A percentile compares a stretch with the other conserved stretches of the same genome.
Conservation (phyloP, 495 filamentous ascomycete genomes). For the Hypoxylon rickii region DNA sequence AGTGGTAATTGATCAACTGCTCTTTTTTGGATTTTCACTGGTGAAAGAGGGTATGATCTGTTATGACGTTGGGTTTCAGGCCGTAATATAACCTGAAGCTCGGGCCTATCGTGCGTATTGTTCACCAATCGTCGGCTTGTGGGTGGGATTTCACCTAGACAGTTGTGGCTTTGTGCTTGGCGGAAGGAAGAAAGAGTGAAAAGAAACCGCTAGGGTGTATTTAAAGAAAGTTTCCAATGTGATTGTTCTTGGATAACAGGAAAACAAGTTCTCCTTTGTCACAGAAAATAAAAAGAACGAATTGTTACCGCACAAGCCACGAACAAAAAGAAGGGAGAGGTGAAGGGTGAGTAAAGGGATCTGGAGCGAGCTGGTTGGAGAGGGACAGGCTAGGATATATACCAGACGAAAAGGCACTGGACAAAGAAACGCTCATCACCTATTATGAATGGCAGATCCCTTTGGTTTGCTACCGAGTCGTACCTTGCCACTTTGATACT, state of each 20-base stretch:
- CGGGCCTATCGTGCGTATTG: background rate
- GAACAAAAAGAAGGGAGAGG: conserved; percentile 18
- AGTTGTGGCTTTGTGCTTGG: conserved; percentile 18
- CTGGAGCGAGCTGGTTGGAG: background rate
- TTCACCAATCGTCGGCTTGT: background rate
- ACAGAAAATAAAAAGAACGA: conserved; percentile 21
- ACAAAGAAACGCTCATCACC: conserved; percentile 14
- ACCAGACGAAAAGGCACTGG: conserved; percentile 10
- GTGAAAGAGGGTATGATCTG: background rate
- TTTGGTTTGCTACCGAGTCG: conserved; percentile 6
- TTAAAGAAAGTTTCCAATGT: conserved; percentile 33
- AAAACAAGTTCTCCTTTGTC: conserved; percentile 2
- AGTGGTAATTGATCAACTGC: conserved; percentile 18
- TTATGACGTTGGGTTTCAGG: background rate
- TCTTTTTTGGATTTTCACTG: conserved; percentile 19
- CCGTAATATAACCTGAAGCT: background rate
- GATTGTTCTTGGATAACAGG: conserved; percentile 16
- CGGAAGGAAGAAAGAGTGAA: conserved; percentile 17
- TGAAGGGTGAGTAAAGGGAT: background rate
- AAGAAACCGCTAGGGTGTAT: conserved; percentile 17
- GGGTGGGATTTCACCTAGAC: background rate
- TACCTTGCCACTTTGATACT: too few relatives aligned
- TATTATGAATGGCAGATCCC: conserved; percentile 16
- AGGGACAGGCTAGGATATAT: conserved; percentile 20
- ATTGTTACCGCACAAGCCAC: conserved; percentile 18